Conservation (phyloP, 1,284 basidiomycete genomes). For the Naganishia albida region DNA sequence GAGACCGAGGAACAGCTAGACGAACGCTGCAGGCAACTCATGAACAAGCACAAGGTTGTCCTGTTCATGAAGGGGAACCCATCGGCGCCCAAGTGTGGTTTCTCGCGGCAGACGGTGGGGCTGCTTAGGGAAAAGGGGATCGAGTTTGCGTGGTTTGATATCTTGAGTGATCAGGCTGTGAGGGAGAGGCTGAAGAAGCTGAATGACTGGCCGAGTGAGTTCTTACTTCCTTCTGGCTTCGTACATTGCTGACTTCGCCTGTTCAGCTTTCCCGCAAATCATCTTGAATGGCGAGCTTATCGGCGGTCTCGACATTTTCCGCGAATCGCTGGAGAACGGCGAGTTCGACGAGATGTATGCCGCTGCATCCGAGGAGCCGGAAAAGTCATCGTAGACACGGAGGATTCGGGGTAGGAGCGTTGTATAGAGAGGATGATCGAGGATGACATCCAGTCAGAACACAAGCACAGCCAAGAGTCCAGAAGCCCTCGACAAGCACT, state of each 20-base stretch:
- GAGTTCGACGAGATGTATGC: slow-evolving; percentile 51
- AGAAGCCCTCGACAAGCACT: no score
- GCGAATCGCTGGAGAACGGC: slow-evolving; percentile 62
- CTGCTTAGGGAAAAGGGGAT: slow-evolving; percentile 65
- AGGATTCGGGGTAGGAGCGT: not conserved
- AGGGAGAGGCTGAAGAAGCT: slow-evolving; percentile 60
- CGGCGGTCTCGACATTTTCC: slow-evolving; percentile 67
- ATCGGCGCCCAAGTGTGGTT: slow-evolving; percentile 80
- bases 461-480: no score
- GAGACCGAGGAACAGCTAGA: slow-evolving; percentile 55
- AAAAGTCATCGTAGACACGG: slow-evolving; percentile 7
- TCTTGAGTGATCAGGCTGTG: slow-evolving; percentile 69
- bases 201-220: slow-evolving; percentile 56
- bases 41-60: slow-evolving; percentile 65
- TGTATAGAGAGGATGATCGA: not conserved
- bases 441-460: no score
- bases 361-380: slow-evolving; percentile 10
- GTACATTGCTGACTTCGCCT: not conserved
- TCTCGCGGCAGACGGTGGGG: slow-evolving; percentile 69
- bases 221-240: not conserved
- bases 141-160: slow-evolving; percentile 71
- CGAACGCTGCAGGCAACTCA: slow-evolving; percentile 60
- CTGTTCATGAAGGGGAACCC: slow-evolving; percentile 98
- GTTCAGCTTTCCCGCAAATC: slow-evolving; percentile 63
- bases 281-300: slow-evolving; percentile 82